These are phyloP conservation scores for Chaetomium sp. DNA, from an alignment of 2,329 filamentous ascomycete species.

Conservation along the genomic window DNA sequence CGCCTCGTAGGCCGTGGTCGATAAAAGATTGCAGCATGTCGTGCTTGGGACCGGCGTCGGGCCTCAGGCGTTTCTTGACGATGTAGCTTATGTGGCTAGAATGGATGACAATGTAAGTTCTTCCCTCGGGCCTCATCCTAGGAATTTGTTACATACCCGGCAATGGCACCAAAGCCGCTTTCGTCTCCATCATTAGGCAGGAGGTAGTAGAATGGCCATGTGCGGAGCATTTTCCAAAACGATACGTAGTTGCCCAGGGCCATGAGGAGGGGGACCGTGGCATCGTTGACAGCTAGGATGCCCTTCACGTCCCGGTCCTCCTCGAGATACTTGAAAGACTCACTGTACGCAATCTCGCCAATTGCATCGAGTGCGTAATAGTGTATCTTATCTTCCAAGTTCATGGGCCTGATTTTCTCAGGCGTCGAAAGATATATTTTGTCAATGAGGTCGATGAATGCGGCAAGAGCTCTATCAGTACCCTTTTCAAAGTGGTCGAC, in stretches of 20 bases:
- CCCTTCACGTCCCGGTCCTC: constrained; percentile 52
- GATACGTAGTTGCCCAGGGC: constrained; percentile 43
- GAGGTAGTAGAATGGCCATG: constrained; percentile 43
- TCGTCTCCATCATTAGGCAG: constrained; percentile 44
- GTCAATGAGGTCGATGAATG: constrained; percentile 50
- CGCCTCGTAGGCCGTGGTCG: constrained; percentile 41
- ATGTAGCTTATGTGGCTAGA: constrained; percentile 13
- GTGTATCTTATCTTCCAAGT: constrained; percentile 45
- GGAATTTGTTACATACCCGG: constrained; percentile 40
- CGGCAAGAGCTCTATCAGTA: constrained; percentile 44
- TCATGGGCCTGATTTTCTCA: constrained; percentile 43
- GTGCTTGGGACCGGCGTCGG: constrained; percentile 35
- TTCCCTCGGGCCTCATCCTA: background rate
- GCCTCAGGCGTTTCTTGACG: constrained; percentile 36
- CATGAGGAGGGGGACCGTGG: constrained; percentile 35
- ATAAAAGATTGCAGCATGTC: constrained; percentile 48
- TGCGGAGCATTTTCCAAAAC: constrained; percentile 41
- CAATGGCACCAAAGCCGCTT: constrained; percentile 45
- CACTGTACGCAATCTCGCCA: constrained; percentile 29
- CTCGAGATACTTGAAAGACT: constrained; percentile 41
- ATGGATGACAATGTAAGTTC: background rate
- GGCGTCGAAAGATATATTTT: constrained; percentile 50
- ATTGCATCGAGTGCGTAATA: constrained; percentile 28
- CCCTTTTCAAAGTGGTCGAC: constrained; percentile 41
- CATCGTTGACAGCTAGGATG: constrained; percentile 43